These are phyloP conservation scores for Backusella circina DNA, from an alignment of 192 early-diverging fungal genomes.

Conservation along the genomic window DNA sequence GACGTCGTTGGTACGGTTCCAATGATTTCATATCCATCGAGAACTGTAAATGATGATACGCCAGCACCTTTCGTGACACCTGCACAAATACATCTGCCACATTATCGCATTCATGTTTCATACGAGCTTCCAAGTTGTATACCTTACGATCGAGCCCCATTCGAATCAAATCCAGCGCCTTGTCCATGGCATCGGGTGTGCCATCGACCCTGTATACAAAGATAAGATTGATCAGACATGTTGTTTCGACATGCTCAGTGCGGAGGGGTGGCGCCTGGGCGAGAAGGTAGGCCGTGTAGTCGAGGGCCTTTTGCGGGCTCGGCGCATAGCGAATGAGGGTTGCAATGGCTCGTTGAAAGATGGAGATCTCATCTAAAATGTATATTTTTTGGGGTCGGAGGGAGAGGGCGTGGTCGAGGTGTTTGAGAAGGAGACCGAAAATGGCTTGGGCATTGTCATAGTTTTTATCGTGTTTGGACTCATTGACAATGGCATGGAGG, in stretches of 20 bases:
- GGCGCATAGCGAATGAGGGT: not conserved
- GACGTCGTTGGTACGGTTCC: not conserved
- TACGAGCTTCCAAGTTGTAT: not conserved
- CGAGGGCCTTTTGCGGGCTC: not conserved
- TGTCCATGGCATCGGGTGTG: not conserved
- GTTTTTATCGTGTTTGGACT: not conserved
- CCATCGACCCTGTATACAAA: not conserved
- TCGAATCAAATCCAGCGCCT: not conserved
- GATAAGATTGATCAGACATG: not conserved
- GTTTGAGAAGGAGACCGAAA: not conserved
- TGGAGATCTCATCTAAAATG: not conserved
- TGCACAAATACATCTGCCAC: not conserved
- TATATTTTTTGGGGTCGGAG: not conserved
- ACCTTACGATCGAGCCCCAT: not conserved
- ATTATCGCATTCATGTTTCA: not conserved
- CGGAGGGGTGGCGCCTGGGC: not conserved
- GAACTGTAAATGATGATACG: not conserved
- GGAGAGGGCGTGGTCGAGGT: not conserved
- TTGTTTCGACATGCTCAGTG: not conserved
- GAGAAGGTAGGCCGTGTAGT: not conserved
- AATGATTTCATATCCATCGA: not conserved
- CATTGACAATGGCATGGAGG: not conserved
- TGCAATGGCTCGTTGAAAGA: not conserved
- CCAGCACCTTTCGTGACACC: not conserved
- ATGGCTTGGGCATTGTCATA: not conserved